These are phyloP conservation scores for Limtongia smithiae DNA, from an alignment of 805 yeast genomes.

Conservation along the genomic window DNA sequence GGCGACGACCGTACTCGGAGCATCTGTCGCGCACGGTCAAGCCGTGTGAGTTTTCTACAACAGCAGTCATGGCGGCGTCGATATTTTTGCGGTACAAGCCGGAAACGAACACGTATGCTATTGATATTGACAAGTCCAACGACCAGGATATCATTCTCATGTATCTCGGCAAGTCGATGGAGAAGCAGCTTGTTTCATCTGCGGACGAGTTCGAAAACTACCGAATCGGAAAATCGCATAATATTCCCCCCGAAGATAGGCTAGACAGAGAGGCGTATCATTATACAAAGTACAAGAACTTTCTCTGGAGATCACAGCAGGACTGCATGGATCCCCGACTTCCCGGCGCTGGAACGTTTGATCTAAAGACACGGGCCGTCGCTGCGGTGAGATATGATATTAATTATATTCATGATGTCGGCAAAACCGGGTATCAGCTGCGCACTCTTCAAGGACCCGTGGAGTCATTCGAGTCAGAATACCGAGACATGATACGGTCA, in stretches of 20 bases:
- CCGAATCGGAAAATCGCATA: constrained; percentile 33
- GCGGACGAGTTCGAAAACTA: constrained; percentile 49
- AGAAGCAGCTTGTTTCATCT: constrained; percentile 64
- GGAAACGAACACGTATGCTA: constrained; percentile 49
- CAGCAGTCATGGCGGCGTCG: constrained; percentile 52
- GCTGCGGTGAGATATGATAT: constrained; percentile 79
- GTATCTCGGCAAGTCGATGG: constrained; percentile 74
- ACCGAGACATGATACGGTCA: constrained; percentile 67
- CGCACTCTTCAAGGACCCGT: constrained; percentile 56
- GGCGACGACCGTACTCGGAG: constrained; percentile 46
- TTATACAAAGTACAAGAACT: constrained; percentile 63
- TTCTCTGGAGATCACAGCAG: constrained; percentile 83
- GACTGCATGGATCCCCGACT: constrained; percentile 74
- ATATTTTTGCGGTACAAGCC: constrained; percentile 51
- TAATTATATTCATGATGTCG: constrained; percentile 52
- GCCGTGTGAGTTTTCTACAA: constrained; percentile 38
- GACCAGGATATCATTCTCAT: constrained; percentile 68
- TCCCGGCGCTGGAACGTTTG: constrained; percentile 91
- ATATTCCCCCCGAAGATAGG: constrained; percentile 15
- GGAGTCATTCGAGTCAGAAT: constrained; percentile 83
- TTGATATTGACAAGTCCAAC: constrained; percentile 66
- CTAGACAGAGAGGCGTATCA: constrained; percentile 50
- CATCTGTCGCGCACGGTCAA: neutral
- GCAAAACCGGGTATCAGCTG: constrained; percentile 66
- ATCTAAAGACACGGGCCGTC: constrained; percentile 86